Conservation (phyloP, 176 grass and related monocot genomes). For the Hordeum marinum region DNA sequence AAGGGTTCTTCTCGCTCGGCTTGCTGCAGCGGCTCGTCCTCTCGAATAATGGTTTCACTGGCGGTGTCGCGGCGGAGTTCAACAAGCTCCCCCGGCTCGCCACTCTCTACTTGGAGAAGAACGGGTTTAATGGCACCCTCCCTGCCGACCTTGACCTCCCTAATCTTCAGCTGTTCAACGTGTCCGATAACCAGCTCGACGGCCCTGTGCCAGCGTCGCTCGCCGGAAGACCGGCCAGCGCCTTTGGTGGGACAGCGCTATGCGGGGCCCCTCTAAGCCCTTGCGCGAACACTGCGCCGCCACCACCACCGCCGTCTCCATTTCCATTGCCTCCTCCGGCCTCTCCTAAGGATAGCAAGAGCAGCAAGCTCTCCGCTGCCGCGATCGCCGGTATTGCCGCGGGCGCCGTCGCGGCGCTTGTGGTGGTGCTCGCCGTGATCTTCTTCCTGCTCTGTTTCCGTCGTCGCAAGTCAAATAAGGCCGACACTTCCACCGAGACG, state of each 20-base stretch:
- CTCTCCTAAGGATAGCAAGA: not conserved
- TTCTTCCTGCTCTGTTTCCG: conserved; percentile 29
- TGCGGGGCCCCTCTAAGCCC: conserved; percentile 42
- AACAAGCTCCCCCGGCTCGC: conserved; percentile 43
- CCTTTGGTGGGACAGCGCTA: conserved; percentile 45
- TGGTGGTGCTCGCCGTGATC: conserved; percentile 35
- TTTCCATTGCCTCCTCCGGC: not conserved
- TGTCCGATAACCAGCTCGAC: conserved; percentile 54
- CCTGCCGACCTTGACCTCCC: conserved; percentile 37
- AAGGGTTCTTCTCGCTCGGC: conserved; percentile 40
- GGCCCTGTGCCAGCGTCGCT: conserved; percentile 54
- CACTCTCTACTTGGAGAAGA: conserved; percentile 45
- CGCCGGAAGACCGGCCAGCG: not conserved
- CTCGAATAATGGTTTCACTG: conserved; percentile 32
- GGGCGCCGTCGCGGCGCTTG: conserved; percentile 28
- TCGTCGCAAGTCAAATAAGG: not conserved
- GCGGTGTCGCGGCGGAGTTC: conserved; percentile 35
- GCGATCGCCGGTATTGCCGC: conserved; percentile 64
- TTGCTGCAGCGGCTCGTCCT: conserved; percentile 55
- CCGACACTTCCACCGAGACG: not conserved
- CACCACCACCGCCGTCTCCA: not conserved
- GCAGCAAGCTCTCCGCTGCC: conserved; percentile 41
- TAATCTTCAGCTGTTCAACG: conserved; percentile 48
- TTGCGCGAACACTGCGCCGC: conserved; percentile 18
- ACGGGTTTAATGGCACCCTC: conserved; percentile 45